Conservation (phyloP, 805 yeast genomes). For the Candida palmyrensis region DNA sequence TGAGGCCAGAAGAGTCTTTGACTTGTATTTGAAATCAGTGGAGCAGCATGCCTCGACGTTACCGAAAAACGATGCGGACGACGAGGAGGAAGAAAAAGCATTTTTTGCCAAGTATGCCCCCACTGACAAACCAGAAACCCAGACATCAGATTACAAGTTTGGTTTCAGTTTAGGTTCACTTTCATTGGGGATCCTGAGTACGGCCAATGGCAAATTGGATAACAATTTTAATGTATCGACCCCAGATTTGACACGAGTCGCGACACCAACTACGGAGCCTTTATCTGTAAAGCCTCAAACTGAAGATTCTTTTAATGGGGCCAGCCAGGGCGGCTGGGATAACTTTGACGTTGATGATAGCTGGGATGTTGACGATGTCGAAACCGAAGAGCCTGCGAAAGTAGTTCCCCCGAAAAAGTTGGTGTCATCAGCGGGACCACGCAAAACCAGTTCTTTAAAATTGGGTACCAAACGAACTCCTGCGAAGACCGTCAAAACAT, state of each 20-base stretch:
- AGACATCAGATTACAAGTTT: too few species aligned
- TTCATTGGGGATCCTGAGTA: neutral
- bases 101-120: conserved; percentile 25
- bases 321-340: conserved; percentile 14
- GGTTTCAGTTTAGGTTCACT: too few species aligned
- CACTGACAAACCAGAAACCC: neutral
- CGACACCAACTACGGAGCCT: conserved; percentile 19
- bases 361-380: conserved; percentile 6
- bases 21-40: conserved; percentile 43
- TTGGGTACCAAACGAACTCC: conserved; percentile 13
- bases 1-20: conserved; percentile 68
- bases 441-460: conserved; percentile 16
- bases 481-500: conserved; percentile 16
- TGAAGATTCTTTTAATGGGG: conserved; percentile 8
- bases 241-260: conserved; percentile 27
- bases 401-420: conserved; percentile 2
- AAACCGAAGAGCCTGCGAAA: conserved; percentile 4
- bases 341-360: conserved; percentile 12
- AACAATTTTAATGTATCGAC: conserved; percentile 29
- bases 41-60: conserved; percentile 32
- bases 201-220: conserved; percentile 26
- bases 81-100: conserved; percentile 33
- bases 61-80: conserved; percentile 31
- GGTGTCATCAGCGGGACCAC: conserved; percentile 4
- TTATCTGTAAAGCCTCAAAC: conserved; percentile 2